Conservation (phyloP, 2,329 filamentous ascomycete genomes). For the Hypoxylon sp. region DNA sequence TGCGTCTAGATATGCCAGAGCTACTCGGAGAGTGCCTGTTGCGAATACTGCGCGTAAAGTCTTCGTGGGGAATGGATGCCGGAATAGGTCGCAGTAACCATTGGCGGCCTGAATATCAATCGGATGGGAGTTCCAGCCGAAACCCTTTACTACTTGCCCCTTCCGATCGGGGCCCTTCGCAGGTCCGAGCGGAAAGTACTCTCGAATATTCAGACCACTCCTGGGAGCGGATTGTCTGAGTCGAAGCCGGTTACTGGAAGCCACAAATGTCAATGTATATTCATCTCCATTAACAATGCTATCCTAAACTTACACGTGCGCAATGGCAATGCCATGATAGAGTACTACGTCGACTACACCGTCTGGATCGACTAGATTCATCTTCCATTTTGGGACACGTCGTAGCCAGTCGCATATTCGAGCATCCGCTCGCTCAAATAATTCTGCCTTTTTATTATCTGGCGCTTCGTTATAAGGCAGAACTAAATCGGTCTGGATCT, state of each 20-base stretch:
- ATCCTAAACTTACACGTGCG: slow-evolving; percentile 53
- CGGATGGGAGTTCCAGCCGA: slow-evolving; percentile 51
- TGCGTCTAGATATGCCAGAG: slow-evolving; percentile 52
- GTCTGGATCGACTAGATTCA: slow-evolving; percentile 55
- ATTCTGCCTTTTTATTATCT: slow-evolving; percentile 45
- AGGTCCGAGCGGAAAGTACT: slow-evolving; percentile 51
- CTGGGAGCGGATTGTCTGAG: slow-evolving; percentile 48
- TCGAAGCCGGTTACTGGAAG: slow-evolving; percentile 48
- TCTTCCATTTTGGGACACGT: slow-evolving; percentile 57
- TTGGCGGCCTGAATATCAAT: slow-evolving; percentile 53
- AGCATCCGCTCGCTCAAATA: slow-evolving; percentile 54
- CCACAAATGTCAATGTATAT: slow-evolving; percentile 15
- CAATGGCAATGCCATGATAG: slow-evolving; percentile 54
- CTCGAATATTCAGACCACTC: slow-evolving; percentile 49
- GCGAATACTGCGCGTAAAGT: slow-evolving; percentile 48
- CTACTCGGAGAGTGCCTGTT: slow-evolving; percentile 46
- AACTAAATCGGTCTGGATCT: slow-evolving; percentile 53
- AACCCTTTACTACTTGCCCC: slow-evolving; percentile 48
- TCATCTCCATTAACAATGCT: not conserved
- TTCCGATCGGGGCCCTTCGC: slow-evolving; percentile 47
- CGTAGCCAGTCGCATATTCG: slow-evolving; percentile 57
- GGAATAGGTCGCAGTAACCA: slow-evolving; percentile 52
- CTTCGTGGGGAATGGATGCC: slow-evolving; percentile 49
- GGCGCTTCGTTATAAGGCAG: slow-evolving; percentile 47
- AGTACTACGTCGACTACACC: slow-evolving; percentile 56